Evolutionary conservation across 1,139 yeast species (phyloP).

Genomic region (Geotrichum fermentans): DNA sequence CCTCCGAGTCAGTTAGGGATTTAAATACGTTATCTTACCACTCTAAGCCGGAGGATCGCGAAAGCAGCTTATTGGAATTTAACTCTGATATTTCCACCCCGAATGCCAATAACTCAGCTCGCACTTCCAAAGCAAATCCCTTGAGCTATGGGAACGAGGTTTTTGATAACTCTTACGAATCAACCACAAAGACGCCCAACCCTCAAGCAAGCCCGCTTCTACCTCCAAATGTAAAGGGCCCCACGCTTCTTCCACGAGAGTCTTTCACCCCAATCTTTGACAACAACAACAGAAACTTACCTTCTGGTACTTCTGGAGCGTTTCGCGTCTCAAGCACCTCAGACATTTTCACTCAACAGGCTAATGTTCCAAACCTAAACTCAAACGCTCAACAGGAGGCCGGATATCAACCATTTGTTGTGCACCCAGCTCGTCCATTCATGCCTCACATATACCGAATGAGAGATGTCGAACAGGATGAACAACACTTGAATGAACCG

Average conservation of each 20-base stretch:
- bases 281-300: not conserved
- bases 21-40: not conserved
- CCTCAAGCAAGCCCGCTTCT: slow-evolving; percentile 10
- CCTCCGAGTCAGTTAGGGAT: not conserved
- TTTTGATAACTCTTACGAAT: slow-evolving; percentile 13
- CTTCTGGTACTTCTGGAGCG: slow-evolving; percentile 2
- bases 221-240: slow-evolving; percentile 10
- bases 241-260: not conserved
- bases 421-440: slow-evolving; percentile 8
- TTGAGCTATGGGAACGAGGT: slow-evolving; percentile 14
- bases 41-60: not conserved
- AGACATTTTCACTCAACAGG: not conserved
- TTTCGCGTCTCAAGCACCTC: not conserved
- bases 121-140: not conserved
- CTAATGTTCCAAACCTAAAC: not conserved
- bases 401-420: not conserved
- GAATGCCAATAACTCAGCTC: not conserved
- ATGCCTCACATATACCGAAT: slow-evolving; percentile 12
- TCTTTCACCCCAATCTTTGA: slow-evolving; percentile 3
- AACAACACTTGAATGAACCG: not conserved
- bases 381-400: not conserved
- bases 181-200: not conserved
- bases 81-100: not conserved
- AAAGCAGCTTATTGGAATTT: not conserved
- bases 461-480: not conserved